Evolutionary conservation across 1,139 yeast genomes (phyloP), one percentile per base, ranked within the genome.

Genomic region (Hemisphaericaspora lyxosophila): DNA sequence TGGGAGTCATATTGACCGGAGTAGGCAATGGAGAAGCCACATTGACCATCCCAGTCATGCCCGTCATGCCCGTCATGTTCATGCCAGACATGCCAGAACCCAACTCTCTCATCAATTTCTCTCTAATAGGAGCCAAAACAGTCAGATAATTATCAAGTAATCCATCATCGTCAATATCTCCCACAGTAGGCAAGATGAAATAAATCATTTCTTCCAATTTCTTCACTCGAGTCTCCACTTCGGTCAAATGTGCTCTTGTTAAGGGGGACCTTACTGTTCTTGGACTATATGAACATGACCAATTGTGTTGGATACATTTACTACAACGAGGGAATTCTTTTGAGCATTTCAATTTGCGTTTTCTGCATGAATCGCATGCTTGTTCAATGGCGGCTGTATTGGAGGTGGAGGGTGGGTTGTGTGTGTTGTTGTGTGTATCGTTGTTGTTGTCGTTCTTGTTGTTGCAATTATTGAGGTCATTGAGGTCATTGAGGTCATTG

Each of bases 201-300:
- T 64, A 58, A 17, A 87, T 53, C 30, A 86, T 53, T 24, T 62
- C 60, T 50, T 84, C 86, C 46, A 85, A 63, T 29, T 65, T 70
- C 36, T 69, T 63, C 12, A 82, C 82, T 44, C 82, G 67, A 42
- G 70, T 75, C 58, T 87, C 96, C 30, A 87, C 89, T 39, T 76
- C 76, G 8, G 95, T 86, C 47, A 87, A 66, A 62, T 84, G 85
- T 14, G 85, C 88, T 49, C 96, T 68, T 0, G 96, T 87, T 44
- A 87, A 65, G 0, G 96, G 96, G 6, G 90, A 80, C 42, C 96
- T 66, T 23, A 84, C 82, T 2, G 84, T 75, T 45, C 85, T 69
- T 11, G 96, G 96, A 19, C 86, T 79, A 57, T 87, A 87, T 4
- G 77, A 64, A 59, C 96, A 87, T 34, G 75, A 73, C 85, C 95